Evolutionary conservation across 805 yeast genomes (phyloP), one percentile per base, ranked within the genome.

Genomic region (Cyberlindnera saturnus): DNA sequence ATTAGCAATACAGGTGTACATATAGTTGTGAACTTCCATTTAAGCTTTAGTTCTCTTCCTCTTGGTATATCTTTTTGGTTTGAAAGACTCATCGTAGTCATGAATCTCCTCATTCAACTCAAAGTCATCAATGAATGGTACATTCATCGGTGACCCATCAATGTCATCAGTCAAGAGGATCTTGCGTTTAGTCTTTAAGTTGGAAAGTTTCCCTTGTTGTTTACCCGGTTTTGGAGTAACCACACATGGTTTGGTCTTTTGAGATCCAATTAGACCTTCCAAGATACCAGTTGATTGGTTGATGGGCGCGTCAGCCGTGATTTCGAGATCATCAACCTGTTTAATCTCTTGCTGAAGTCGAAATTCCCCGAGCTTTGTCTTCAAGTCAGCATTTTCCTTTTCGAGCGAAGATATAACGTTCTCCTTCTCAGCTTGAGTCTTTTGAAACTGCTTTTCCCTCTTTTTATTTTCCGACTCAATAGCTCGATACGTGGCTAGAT

Each of bases 151-250:
- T 31, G 10, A 14, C 4, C 33, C 34, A 16, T 49, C 45, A 2
- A 47, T 55, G 34, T 46, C 49, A 6, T 65, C 66, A 43, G 64
- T 66, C 3, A 58, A 44, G 15, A 64, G 45, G 39, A 61, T 65
- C 40, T 61, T 64, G 19, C 62, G 57, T 11, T 52, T 55, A 8
- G 43, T 10, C 20, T 23, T 23, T 23, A 10, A 23, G 28, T 23
- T 23, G 28, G 28, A 23, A 23, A 23, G 28, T 26, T 36, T 15
- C 13, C n/a, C 38, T 26, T 6, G 13, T 14, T n/a, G 36, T 15
- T 15, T 15, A 11, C 14, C 17, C 2, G 23, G n/a, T 17, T 33
- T 33, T 15, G 36, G 15, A 13, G 17, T 15, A 13, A 15, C 8
- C 8, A n/a, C 17, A 3, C 16, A 17, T 31, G 33, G 15, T 14